These are phyloP conservation scores for Hymenoscyphus repandus DNA, from an alignment of 2,329 filamentous ascomycete species.

Conservation along the genomic window DNA sequence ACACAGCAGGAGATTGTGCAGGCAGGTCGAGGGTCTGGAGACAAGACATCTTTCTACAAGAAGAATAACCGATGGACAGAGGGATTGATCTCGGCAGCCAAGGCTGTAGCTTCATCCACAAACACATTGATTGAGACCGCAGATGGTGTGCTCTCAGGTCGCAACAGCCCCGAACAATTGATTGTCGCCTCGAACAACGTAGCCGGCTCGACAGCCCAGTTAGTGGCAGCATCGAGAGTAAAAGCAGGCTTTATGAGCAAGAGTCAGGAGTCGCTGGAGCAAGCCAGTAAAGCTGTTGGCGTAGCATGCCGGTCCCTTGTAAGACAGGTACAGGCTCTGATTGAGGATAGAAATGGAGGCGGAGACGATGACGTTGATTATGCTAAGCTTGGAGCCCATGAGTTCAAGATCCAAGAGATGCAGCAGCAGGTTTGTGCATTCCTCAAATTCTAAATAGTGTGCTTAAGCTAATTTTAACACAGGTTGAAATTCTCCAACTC, in stretches of 20 bases:
- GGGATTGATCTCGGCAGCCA: conserved; percentile 92
- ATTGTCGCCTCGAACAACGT: conserved; percentile 98
- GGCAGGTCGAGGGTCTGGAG: conserved; percentile 81
- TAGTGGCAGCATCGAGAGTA: conserved; percentile 90
- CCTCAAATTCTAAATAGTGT: neutral
- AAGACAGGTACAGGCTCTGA: conserved; percentile 89
- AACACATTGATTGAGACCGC: conserved; percentile 98
- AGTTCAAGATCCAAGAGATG: conserved; percentile 99
- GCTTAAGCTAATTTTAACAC: conserved; percentile 19
- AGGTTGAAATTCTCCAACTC: conserved; percentile 96
- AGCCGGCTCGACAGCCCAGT: conserved; percentile 89
- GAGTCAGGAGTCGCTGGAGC: conserved; percentile 86
- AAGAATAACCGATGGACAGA: conserved; percentile 99
- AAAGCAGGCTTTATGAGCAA: conserved; percentile 98
- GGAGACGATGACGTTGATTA: conserved; percentile 88
- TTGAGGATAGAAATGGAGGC: conserved; percentile 76
- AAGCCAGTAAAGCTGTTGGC: conserved; percentile 88
- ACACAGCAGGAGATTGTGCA: conserved; percentile 97
- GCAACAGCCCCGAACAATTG: conserved; percentile 92
- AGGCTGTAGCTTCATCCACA: conserved; percentile 88
- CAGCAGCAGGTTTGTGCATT: conserved; percentile 81
- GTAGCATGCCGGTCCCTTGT: conserved; percentile 82
- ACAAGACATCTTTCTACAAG: conserved; percentile 95
- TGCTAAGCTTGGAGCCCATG: conserved; percentile 78
- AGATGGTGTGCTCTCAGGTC: conserved; percentile 85